A percentile compares a stretch with the other conserved stretches of the same genome.
Conservation (phyloP, 2,329 filamentous ascomycete species). For the Thelonectria olida region DNA sequence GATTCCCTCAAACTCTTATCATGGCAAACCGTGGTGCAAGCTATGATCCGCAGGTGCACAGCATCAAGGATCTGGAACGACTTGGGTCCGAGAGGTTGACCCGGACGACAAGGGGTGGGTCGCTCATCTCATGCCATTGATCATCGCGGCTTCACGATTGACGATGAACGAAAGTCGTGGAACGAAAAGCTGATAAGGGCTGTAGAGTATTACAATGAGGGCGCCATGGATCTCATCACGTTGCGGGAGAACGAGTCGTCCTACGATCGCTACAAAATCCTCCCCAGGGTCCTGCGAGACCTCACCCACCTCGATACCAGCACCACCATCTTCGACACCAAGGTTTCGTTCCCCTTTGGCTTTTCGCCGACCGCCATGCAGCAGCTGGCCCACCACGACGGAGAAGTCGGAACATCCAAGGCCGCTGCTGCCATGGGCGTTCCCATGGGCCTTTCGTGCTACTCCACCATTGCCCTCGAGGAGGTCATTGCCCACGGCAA, state of each 20-base stretch:
- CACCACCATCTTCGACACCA: constrained; percentile 21
- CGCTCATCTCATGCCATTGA: neutral
- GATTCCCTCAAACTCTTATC: neutral
- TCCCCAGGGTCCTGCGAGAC: constrained; percentile 21
- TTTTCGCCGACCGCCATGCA: constrained; percentile 27
- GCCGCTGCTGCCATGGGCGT: constrained; percentile 18
- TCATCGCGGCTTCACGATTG: neutral
- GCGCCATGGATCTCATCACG: constrained; percentile 16
- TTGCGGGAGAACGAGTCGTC: constrained; percentile 19
- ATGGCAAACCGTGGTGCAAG: constrained; percentile 21
- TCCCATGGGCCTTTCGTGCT: constrained; percentile 21
- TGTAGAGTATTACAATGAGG: constrained; percentile 14
- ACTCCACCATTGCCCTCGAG: constrained; percentile 22
- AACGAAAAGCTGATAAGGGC: neutral
- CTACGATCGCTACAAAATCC: constrained; percentile 26
- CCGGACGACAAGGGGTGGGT: constrained; percentile 12
- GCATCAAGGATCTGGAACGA: constrained; percentile 18
- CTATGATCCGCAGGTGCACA: constrained; percentile 11
- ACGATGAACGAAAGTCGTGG: neutral
- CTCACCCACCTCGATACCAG: constrained; percentile 21
- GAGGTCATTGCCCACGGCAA: constrained; percentile 26
- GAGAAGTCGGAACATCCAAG: constrained; percentile 20
- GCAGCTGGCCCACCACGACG: constrained; percentile 22
- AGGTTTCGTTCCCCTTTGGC: constrained; percentile 24
- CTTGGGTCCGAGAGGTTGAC: constrained; percentile 10